These are phyloP conservation scores for Pachyrhizus erosus DNA, from an alignment of 306 rosid species.

Conservation along the genomic window DNA sequence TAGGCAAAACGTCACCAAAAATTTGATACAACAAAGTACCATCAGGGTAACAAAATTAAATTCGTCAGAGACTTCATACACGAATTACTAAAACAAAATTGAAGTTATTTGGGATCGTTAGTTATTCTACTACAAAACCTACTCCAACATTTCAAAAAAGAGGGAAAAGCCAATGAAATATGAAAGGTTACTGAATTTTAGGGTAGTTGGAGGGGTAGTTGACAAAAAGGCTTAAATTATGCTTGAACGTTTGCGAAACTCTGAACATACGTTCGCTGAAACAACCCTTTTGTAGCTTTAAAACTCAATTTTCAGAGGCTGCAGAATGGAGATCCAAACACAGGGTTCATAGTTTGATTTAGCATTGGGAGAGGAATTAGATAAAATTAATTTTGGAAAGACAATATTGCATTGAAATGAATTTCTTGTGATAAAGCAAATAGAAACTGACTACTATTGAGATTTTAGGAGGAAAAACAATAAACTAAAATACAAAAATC, in stretches of 20 bases:
- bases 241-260: too few species aligned
- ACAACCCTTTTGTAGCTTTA: too few species aligned
- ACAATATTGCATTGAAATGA: background rate
- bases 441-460: background rate
- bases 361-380: background rate
- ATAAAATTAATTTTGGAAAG: background rate
- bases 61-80: background rate
- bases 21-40: background rate
- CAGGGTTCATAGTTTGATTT: too few species aligned
- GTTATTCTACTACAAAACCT: too few species aligned
- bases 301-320: too few species aligned
- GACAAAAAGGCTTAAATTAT: background rate
- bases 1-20: background rate
- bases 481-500: slow-evolving; percentile 33
- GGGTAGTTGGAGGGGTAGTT: background rate
- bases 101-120: background rate
- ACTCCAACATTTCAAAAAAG: too few species aligned
- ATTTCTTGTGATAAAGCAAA: background rate
- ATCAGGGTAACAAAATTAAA: background rate
- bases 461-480: background rate
- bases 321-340: too few species aligned
- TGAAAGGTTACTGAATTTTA: too few species aligned
- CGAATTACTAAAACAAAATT: background rate
- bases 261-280: too few species aligned
- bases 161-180: too few species aligned